Base-by-base conservation (phyloP, 257 asterid genomes). In the Ballota nigra region DNA sequence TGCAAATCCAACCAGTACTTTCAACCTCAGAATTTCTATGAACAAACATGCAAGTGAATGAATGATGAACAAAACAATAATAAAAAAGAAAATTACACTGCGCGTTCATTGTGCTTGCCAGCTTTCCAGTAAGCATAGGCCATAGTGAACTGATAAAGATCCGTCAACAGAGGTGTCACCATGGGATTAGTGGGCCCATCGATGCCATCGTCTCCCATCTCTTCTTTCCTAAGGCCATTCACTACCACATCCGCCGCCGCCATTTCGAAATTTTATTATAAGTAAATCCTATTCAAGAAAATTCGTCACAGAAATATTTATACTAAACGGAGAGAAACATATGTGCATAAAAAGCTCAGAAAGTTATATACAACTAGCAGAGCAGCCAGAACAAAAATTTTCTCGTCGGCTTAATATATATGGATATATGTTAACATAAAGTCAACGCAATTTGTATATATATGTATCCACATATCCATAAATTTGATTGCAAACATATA, bases 81-180 rank as follows among this genome's bases (percentile, higher is more conserved):
- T 57, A 29, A 19, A 2, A 16, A 59, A 33, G 5, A 34, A 13
- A 69, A 80, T 86, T 75, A 92, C 98, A 89, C 96, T 0, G 98
- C 96, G 76, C 95, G 90, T 66, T 90, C 98, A 40, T 83, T 68
- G 68, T 90, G 92, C 74, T 92, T 92, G 49, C 90, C 92, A 45
- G 95, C 98, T 87, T 92, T 90, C 98, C 98, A 92, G 78, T 92
- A 88, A 45, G 97, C 97, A 77, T 92, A 92, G 23, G 97, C 98
- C 98, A 92, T 90, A 34, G 97, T 86, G 77, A 90, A 92, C 88
- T 92, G 97, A 80, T 92, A 92, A 63, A 90, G 96, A 83, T 90
- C 96, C 74, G 96, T 92, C 68, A 92, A 85, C 16, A 92, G 82
- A 80, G 98, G 98, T 6, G 98, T 88, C 24, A 90, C 96, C 98